Base-by-base conservation (phyloP, 2,329 filamentous ascomycete species). In the Beauveria medogensis region DNA sequence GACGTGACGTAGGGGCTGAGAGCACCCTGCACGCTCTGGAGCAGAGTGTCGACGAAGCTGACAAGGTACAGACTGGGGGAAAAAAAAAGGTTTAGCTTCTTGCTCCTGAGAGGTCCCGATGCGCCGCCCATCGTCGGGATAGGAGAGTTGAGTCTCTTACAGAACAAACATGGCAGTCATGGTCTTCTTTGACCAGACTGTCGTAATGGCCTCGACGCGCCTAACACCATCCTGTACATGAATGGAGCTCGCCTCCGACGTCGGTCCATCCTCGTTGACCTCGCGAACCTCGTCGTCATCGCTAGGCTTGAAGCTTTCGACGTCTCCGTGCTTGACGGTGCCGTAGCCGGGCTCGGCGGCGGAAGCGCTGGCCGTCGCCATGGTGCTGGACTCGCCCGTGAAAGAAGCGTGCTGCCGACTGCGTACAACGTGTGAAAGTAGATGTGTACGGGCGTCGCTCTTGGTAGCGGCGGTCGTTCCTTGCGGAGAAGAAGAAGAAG, bases 1-100 rank as follows among this genome's bases (percentile, higher is more conserved):
- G 85, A 88, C 2, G 86, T 89, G 34, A 88, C 83, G 72, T 86
- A 89, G 40, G 84, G 80, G 18, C 81, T 80, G 53, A 89, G 74
- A 40, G 82, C 80, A 55, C 77, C 66, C 54, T 77, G 70, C 59
- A 77, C 69, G 37, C 70, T 69, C 14, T 69, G 65, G 18, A 76
- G 65, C 37, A 78, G 67, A 24, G 67, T 67, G 60, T 75, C 73
- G 62, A 73, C 68, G 59, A 77, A 76, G 37, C 68, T 67, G 54
- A 77, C 72, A 28, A 77, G 66, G 65, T 73, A 78, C 28, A 77
- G 68, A 24, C 75, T 77, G 12, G 8, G 26, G 8, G 2, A 28
- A 28, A 8, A 28, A 28, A 26, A 7, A 26, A 7, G 8, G 60
- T n/a, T 52, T 24, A 52, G 50, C 24, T 9, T 20, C 10, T 8